These are phyloP conservation scores for Adiantum capillusveneris DNA, from an alignment of 75 land plant species.

Conservation along the genomic window DNA sequence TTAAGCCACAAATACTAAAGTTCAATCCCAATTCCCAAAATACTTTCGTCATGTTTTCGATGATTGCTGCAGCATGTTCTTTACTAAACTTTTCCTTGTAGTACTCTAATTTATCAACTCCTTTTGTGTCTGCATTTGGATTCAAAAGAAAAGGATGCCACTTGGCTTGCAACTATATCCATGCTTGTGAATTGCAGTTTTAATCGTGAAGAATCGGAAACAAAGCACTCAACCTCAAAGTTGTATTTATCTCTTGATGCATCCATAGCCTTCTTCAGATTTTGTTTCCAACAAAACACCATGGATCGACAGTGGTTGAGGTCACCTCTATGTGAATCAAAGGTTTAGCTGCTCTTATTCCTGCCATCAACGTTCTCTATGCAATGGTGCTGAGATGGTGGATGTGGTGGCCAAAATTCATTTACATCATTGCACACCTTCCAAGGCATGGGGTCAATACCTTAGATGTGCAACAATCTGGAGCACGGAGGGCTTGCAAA, in stretches of 20 bases:
- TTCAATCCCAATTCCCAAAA: constrained; percentile 51
- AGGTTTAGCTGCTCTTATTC: constrained; percentile 32
- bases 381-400: too few relatives aligned
- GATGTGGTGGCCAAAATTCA: too few relatives aligned
- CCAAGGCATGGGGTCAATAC: too few relatives aligned
- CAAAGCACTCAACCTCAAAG: constrained; percentile 44
- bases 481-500: too few relatives aligned
- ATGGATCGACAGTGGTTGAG: constrained; percentile 80
- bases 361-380: background rate
- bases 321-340: constrained; percentile 61
- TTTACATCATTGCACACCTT: too few relatives aligned
- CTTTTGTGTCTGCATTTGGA: constrained; percentile 72
- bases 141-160: constrained; percentile 76
- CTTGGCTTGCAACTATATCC: constrained; percentile 31
- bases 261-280: constrained; percentile 67
- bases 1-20: constrained; percentile 49
- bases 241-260: constrained; percentile 41
- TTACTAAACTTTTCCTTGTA: constrained; percentile 59
- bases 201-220: background rate
- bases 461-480: too few relatives aligned
- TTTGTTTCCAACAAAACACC: constrained; percentile 87
- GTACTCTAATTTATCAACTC: constrained; percentile 47
- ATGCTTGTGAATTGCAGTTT: background rate
- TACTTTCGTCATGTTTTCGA: constrained; percentile 40
- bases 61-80: constrained; percentile 17